phyloP scores from a whole-genome alignment of 768 basidiomycete genomes.

The Panaeolus cyanescens region DNA sequence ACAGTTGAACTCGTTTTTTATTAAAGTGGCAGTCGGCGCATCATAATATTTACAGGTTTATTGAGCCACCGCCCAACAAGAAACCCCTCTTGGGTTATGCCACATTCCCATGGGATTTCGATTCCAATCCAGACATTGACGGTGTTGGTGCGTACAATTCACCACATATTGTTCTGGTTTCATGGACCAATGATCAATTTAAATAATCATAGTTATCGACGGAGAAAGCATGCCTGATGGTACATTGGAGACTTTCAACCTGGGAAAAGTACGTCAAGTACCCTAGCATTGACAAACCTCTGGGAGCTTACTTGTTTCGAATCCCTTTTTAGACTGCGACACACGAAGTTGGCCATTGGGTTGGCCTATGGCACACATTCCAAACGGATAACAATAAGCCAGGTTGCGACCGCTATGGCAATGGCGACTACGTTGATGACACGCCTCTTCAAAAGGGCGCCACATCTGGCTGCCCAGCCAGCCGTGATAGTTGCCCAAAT shows the following conservation, averaged over 20 bases:
- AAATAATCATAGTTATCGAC: background rate
- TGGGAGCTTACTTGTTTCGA: background rate
- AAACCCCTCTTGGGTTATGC: background rate
- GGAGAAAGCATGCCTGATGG: background rate
- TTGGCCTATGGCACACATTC: slow-evolving; percentile 40
- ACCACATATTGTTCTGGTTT: no score
- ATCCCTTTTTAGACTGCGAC: slow-evolving; percentile 18
- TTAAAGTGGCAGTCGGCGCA: no score
- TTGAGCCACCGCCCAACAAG: background rate
- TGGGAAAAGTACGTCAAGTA: background rate
- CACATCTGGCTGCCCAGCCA: slow-evolving; percentile 33
- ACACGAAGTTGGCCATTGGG: slow-evolving; percentile 38
- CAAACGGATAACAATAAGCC: background rate
- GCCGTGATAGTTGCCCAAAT: slow-evolving; percentile 21
- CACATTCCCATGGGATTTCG: background rate
- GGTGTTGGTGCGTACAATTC: background rate
- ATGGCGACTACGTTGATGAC: slow-evolving; percentile 29
- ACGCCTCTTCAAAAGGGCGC: slow-evolving; percentile 24
- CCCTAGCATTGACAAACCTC: no score
- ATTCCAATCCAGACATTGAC: background rate
- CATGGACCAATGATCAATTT: no score
- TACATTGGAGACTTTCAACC: background rate
- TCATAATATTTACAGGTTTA: background rate
- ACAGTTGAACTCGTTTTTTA: no score
- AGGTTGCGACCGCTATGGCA: slow-evolving; percentile 21